phyloP scores from a whole-genome alignment of 108 stramenopile species.

The Fistulifera solaris region DNA sequence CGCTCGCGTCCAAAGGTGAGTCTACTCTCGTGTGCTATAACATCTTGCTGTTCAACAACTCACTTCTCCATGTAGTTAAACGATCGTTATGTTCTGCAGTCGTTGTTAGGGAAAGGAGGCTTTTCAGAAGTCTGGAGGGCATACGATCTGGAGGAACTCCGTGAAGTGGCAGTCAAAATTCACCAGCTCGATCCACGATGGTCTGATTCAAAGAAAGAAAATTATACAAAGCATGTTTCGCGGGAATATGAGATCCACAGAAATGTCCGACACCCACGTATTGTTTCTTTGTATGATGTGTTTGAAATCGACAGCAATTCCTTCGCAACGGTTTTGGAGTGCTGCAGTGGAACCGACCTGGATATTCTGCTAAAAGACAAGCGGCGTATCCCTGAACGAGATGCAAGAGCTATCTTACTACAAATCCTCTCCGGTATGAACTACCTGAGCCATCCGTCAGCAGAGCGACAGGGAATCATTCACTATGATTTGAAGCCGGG shows the following conservation, averaged over 20 bases:
- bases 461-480: constrained; percentile 89
- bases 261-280: constrained; percentile 92
- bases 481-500: constrained; percentile 98
- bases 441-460: constrained; percentile 86
- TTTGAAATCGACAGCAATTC: constrained; percentile 96
- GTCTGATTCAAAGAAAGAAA: constrained; percentile 90
- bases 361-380: constrained; percentile 81
- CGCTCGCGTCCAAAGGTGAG: constrained; percentile 38
- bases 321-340: constrained; percentile 97
- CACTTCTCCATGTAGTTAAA: constrained; percentile 26
- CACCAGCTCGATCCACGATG: constrained; percentile 94
- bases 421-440: constrained; percentile 93
- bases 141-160: constrained; percentile 73
- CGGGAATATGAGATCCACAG: constrained; percentile 97
- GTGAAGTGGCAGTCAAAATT: constrained; percentile 96
- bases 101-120: constrained; percentile 93
- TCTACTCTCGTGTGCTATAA: constrained; percentile 10
- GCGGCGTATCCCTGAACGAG: constrained; percentile 77
- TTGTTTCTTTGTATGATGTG: constrained; percentile 93
- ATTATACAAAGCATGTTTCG: constrained; percentile 96
- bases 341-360: constrained; percentile 90
- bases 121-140: constrained; percentile 98
- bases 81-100: constrained; percentile 86
- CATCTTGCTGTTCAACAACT: constrained; percentile 3
- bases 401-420: constrained; percentile 86